Evolutionary conservation across 345 rosid species (phyloP).

Genomic region (Fremontodendron californicum): DNA sequence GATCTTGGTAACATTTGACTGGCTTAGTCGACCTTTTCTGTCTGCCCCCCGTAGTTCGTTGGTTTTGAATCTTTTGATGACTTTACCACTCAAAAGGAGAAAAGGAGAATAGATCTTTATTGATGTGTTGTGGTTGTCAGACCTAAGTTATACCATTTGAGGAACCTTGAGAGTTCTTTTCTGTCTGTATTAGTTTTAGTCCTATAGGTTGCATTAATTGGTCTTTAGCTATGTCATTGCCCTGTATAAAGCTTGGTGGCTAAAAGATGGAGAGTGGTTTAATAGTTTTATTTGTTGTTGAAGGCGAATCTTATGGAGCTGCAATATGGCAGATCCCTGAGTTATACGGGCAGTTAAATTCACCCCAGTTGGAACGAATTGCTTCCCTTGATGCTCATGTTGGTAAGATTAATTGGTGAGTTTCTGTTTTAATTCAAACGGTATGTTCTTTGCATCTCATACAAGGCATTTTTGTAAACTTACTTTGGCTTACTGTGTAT

Average conservation of each 20-base stretch:
- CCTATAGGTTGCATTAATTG: background rate
- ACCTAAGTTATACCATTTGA: background rate
- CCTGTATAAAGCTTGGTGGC: background rate
- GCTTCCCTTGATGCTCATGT: constrained; percentile 80
- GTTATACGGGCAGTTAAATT: constrained; percentile 76
- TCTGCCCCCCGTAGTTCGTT: background rate
- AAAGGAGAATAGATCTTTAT: background rate
- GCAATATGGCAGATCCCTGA: constrained; percentile 98
- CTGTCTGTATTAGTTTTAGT: background rate
- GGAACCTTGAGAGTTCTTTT: background rate
- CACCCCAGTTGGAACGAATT: constrained; percentile 76
- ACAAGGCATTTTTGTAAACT: background rate
- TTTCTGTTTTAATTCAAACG: background rate
- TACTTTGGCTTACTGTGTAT: background rate
- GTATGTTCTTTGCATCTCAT: background rate
- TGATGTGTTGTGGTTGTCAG: background rate
- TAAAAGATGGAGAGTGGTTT: background rate
- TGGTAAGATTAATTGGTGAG: constrained; percentile 82
- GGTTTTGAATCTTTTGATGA: constrained; percentile 12
- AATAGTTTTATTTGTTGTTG: constrained; percentile 18
- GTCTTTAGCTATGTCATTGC: background rate
- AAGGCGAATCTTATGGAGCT: constrained; percentile 83
- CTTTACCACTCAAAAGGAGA: background rate
- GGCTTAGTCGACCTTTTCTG: background rate
- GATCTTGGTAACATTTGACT: background rate